These are phyloP conservation scores for Lojkania enalia DNA, from an alignment of 2,329 filamentous ascomycete species.

Conservation along the genomic window DNA sequence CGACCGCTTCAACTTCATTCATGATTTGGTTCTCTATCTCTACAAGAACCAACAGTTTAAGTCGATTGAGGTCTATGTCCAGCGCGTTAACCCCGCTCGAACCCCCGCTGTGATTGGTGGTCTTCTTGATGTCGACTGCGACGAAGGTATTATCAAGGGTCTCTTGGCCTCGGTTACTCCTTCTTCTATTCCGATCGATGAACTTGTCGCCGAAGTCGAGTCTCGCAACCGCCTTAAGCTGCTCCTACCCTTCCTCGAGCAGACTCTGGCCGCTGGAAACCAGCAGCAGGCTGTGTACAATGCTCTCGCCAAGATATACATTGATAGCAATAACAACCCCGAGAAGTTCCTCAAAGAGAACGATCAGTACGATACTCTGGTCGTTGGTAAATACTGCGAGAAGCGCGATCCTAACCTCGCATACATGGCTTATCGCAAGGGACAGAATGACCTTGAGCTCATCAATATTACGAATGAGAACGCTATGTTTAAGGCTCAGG, in stretches of 20 bases:
- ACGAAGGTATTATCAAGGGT: constrained; percentile 94
- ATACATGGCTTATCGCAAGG: constrained; percentile 93
- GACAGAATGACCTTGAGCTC: constrained; percentile 94
- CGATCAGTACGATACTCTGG: constrained; percentile 89
- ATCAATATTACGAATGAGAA: constrained; percentile 99
- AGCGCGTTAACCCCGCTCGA: constrained; percentile 89
- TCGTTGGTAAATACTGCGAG: constrained; percentile 96
- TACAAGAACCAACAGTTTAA: constrained; percentile 99
- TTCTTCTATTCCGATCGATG: constrained; percentile 85
- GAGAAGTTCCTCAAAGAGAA: constrained; percentile 98
- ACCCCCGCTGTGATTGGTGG: constrained; percentile 93
- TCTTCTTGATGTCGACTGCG: constrained; percentile 93
- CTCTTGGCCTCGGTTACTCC: constrained; percentile 84
- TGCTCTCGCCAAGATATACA: constrained; percentile 98
- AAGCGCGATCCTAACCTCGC: constrained; percentile 96
- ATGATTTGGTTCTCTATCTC: constrained; percentile 92
- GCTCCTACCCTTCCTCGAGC: constrained; percentile 92
- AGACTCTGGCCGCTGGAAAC: constrained; percentile 84
- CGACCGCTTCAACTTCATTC: constrained; percentile 98
- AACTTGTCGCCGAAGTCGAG: constrained; percentile 94
- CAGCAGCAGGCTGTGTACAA: constrained; percentile 97
- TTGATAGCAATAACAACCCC: constrained; percentile 96
- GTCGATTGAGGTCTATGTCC: constrained; percentile 97
- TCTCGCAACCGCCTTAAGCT: constrained; percentile 93
- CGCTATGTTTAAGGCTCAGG: constrained; percentile 99